A percentile compares a stretch with the other conserved stretches of the same genome.
phyloP scores from a whole-genome alignment of 805 yeast genomes.

The Ogataea neopini region DNA sequence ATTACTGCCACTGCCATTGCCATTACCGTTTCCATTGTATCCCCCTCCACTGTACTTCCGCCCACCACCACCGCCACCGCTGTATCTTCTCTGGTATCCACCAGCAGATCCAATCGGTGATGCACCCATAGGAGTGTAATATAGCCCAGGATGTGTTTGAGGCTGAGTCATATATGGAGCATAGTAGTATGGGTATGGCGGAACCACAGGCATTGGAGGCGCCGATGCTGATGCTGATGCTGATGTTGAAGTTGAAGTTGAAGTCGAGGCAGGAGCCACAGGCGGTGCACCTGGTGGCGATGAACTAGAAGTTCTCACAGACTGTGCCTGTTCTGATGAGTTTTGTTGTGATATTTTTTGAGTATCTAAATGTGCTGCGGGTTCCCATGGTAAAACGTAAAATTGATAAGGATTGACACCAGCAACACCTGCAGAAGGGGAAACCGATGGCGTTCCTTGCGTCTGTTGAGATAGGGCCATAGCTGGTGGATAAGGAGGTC shows the following conservation, averaged over 20 bases:
- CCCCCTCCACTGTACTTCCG: constrained; percentile 8
- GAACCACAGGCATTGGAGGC: constrained; percentile 14
- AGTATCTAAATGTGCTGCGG: not conserved
- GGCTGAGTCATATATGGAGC: constrained; percentile 18
- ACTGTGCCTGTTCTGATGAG: not conserved
- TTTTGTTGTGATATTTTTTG: not conserved
- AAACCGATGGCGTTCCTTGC: constrained; percentile 1
- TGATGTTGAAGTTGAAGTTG: constrained; percentile 7
- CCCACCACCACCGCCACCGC: not conserved
- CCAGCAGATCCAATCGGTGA: constrained; percentile 5
- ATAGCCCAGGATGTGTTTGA: constrained; percentile 13
- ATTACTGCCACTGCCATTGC: constrained; percentile 1
- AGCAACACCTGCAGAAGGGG: constrained; percentile 7
- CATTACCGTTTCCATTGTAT: constrained; percentile 5
- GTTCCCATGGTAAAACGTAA: constrained; percentile 9
- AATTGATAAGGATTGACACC: constrained; percentile 16
- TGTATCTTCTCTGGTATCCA: constrained; percentile 12
- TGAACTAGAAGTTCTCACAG: not conserved
- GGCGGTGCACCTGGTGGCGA: constrained; percentile 5
- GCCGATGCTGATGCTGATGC: constrained; percentile 11
- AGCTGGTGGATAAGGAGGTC: constrained; percentile 11
- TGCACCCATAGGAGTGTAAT: constrained; percentile 11
- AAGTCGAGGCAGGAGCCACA: not conserved
- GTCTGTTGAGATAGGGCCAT: constrained; percentile 8
- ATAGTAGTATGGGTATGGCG: constrained; percentile 20